Conservation (phyloP, 169 alveolate genomes). For the Babesia gibsoni region DNA sequence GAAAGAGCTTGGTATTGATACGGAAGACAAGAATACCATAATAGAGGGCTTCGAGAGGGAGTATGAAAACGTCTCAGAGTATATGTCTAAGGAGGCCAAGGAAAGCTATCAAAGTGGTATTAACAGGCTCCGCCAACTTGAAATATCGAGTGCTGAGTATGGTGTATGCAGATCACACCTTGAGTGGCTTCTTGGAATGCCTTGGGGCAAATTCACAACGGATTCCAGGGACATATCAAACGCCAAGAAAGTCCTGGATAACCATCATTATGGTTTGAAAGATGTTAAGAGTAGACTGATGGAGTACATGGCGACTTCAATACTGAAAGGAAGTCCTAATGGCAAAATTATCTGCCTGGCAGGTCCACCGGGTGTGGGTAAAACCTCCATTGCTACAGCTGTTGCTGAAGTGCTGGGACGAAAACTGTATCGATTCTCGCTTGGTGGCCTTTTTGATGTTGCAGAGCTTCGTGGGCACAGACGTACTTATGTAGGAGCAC, state of each 20-base stretch:
- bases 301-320: constrained; percentile 90
- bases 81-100: constrained; percentile 51
- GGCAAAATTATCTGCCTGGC: constrained; percentile 91
- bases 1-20: constrained; percentile 76
- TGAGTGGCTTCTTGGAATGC: constrained; percentile 80
- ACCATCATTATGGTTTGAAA: constrained; percentile 89
- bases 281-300: constrained; percentile 89
- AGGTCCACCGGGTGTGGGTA: constrained; percentile 97
- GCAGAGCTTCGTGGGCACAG: constrained; percentile 94
- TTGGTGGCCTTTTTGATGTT: constrained; percentile 90
- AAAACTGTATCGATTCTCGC: constrained; percentile 80
- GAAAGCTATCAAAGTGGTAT: constrained; percentile 38
- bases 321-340: constrained; percentile 68
- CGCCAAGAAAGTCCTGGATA: constrained; percentile 71
- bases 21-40: constrained; percentile 76
- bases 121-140: constrained; percentile 64
- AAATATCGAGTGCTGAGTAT: constrained; percentile 70
- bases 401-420: constrained; percentile 87
- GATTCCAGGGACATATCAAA: constrained; percentile 60
- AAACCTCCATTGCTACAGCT: constrained; percentile 90
- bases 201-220: constrained; percentile 76
- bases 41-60: constrained; percentile 56
- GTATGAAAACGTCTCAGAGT: not conserved
- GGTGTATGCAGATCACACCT: constrained; percentile 77
- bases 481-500: constrained; percentile 93